Conservation (phyloP, 148 eudicot genomes). For the Chenopodium formosanum region DNA sequence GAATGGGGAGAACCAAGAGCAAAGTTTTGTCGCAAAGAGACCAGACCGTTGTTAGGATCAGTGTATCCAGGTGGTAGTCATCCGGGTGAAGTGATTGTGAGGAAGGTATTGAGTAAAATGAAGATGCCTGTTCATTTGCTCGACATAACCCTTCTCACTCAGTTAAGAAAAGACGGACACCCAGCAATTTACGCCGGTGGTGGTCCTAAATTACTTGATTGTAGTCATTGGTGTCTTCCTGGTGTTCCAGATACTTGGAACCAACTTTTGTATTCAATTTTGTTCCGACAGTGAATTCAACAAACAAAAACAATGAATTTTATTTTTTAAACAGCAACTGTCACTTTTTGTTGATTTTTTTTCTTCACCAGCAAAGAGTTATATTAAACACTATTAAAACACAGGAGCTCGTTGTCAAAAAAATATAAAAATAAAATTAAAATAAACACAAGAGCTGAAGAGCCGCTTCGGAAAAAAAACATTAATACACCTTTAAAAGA, state of each 20-base stretch:
- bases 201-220: conserved; percentile 36
- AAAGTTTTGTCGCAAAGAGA: conserved; percentile 43
- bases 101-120: conserved; percentile 42
- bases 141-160: conserved; percentile 55
- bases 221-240: conserved; percentile 83
- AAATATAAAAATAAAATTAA: no score
- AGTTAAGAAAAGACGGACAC: conserved; percentile 69
- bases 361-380: not conserved
- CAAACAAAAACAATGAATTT: not conserved
- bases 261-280: conserved; percentile 51
- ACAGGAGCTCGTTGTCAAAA: no score
- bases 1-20: conserved; percentile 51
- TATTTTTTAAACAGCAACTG: not conserved
- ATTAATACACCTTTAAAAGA: conserved; percentile 1
- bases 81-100: conserved; percentile 51
- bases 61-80: conserved; percentile 40
- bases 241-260: conserved; percentile 88
- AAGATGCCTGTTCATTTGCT: conserved; percentile 49
- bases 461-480: not conserved
- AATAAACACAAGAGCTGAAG: no score
- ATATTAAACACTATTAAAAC: no score
- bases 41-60: conserved; percentile 47
- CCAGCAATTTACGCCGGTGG: conserved; percentile 48
- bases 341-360: not conserved
- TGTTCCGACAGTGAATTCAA: conserved; percentile 17